Evolutionary conservation across 345 rosid species (phyloP), one percentile per base, ranked within the genome.

Genomic region (Adansonia digitata): DNA sequence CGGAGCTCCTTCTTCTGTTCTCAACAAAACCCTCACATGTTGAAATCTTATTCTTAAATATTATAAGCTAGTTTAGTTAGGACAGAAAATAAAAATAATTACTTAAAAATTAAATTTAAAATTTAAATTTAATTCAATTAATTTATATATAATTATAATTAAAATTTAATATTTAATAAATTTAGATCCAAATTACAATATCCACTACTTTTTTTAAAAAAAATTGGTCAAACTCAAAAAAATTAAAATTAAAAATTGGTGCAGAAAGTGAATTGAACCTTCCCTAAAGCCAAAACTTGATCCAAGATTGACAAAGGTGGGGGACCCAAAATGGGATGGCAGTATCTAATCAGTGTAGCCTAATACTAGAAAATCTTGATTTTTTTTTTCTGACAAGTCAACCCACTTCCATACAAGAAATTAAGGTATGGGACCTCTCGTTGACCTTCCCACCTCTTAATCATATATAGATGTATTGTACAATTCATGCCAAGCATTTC

Each of bases 331-430:
- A 60, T 7, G 7, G 13, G 26, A 22, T 55, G 62, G 34, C 74
- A 72, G 15, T 14, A 65, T 52, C 24, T 11, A 55, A 61, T 15
- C 22, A 35, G 37, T 72, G 76, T n/a, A 71, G 74, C 75, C 83
- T 77, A 72, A 81, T 77, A 62, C 78, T n/a, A 61, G 72, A 74
- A 79, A 81, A 81, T 55, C 34, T n/a, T 52, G 11, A 40, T 48
- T 39, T n/a, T n/a, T n/a, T n/a, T n/a, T n/a, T n/a, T 71, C 85
- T 71, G 85, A 74, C 82, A 82, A 69, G 85, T 82, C 88, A 82
- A 82, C 80, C 78, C 71, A 70, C 48, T n/a, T 24, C 39, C 37
- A 52, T 56, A 11, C 61, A 63, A 18, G 18, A 14, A 72, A n/a
- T n/a, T n/a, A n/a, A 69, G 63, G 77, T 78, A 68, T 71, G 60